Base-by-base conservation (phyloP, 2,329 filamentous ascomycete genomes). In the Myriosclerotinia duriaeana region DNA sequence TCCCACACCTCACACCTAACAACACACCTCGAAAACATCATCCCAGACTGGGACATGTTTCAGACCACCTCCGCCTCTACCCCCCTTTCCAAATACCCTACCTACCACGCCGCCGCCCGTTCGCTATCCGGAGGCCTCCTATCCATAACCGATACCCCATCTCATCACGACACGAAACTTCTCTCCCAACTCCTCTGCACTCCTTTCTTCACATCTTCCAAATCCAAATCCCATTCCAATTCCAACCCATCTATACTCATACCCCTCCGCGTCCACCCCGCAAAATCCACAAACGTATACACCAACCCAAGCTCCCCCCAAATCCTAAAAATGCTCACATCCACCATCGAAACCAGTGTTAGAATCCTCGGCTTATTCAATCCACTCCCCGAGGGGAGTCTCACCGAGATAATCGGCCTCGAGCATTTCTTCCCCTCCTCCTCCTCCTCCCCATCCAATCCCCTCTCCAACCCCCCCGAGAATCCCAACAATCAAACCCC, bases 81-180 rank as follows among this genome's bases (percentile, higher is more conserved):
- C 17, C 12, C n/a, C n/a, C 64, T 15, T 44, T 44, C 64, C 20
- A 38, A 60, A 36, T 67, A 66, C 59, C 63, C 67, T 2, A 53
- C 46, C 17, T 70, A 69, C 36, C 65, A 70, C 26, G 67, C 61
- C 6, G 67, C 68, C 6, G 65, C 67, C 3, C 61, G 68, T 22
- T 58, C 56, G 53, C 62, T 70, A 38, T 69, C 67, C 9, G 68
- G 68, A 2, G 65, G 67, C 12, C 66, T 68, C 14, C 65, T 69
- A n/a, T 68, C 66, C 64, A 64, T 70, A 50, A 69, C 69, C 12
- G 69, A 70, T 12, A 54, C 30, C 12, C 68, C 69, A 12, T 26
- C 46, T 2, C 36, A 69, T 3, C 69, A 69, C 38, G 46, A 70
- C 17, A 22, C 52, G 0, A 44, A 12, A 0, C 42, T 69, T 6